Evolutionary conservation across 2,329 filamentous ascomycete genomes (phyloP).

Genomic region (Sordariomycetes sp.): DNA sequence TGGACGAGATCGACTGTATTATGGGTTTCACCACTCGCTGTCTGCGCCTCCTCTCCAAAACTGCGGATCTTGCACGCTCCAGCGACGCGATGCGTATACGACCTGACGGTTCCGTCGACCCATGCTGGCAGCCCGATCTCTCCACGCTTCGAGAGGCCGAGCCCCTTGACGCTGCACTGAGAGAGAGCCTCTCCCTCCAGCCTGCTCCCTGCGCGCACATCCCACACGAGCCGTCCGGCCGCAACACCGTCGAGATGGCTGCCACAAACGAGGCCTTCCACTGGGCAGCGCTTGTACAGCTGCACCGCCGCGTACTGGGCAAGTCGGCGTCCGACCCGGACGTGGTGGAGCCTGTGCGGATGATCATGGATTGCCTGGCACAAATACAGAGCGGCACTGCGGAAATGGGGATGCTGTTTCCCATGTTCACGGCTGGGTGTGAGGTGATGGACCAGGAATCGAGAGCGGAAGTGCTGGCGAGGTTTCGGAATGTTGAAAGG

Average conservation of each 20-base stretch:
- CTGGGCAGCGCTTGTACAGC: slow-evolving; percentile 66
- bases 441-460: slow-evolving; percentile 50
- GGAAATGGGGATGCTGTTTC: slow-evolving; percentile 67
- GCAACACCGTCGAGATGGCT: slow-evolving; percentile 51
- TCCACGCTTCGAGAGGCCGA: slow-evolving; percentile 46
- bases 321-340: slow-evolving; percentile 43
- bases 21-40: slow-evolving; percentile 37
- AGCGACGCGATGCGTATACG: slow-evolving; percentile 58
- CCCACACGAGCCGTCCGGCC: slow-evolving; percentile 32
- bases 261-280: slow-evolving; percentile 73
- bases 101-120: slow-evolving; percentile 17
- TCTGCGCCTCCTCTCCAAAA: slow-evolving; percentile 43
- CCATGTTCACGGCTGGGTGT: slow-evolving; percentile 75
- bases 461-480: slow-evolving; percentile 49
- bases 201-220: slow-evolving; percentile 34
- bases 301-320: slow-evolving; percentile 62
- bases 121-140: slow-evolving; percentile 47
- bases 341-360: slow-evolving; percentile 52
- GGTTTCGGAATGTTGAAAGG: slow-evolving; percentile 57
- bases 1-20: slow-evolving; percentile 69
- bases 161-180: slow-evolving; percentile 49
- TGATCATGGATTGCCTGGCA: slow-evolving; percentile 52
- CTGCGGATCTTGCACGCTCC: slow-evolving; percentile 59
- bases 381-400: slow-evolving; percentile 59
- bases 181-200: slow-evolving; percentile 37